Evolutionary conservation across 2,329 filamentous ascomycete genomes (phyloP).

Genomic region (Boeremia lycopersici): DNA sequence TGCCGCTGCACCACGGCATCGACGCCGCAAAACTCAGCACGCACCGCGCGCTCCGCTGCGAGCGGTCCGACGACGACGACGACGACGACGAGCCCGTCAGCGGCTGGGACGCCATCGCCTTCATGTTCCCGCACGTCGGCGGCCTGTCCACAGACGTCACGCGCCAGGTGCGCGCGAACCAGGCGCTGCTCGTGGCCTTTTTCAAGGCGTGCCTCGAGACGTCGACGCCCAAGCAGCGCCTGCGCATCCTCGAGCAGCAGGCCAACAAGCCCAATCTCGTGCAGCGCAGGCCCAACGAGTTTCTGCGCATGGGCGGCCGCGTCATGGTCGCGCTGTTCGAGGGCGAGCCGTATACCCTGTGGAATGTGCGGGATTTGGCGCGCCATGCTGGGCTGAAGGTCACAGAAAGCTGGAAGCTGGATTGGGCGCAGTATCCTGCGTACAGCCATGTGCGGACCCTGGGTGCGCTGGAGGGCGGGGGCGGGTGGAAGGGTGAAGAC

Average conservation of each 20-base stretch:
- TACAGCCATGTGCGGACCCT: slow-evolving; percentile 77
- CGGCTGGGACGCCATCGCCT: slow-evolving; percentile 78
- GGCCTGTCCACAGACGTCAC: slow-evolving; percentile 93
- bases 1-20: slow-evolving; percentile 58
- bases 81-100: slow-evolving; percentile 21
- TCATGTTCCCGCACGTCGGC: slow-evolving; percentile 97
- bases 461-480: slow-evolving; percentile 59
- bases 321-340: slow-evolving; percentile 91
- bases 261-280: slow-evolving; percentile 33
- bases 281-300: slow-evolving; percentile 21
- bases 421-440: slow-evolving; percentile 69
- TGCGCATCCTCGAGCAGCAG: slow-evolving; percentile 22
- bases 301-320: slow-evolving; percentile 59
- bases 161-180: slow-evolving; percentile 87
- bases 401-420: slow-evolving; percentile 72
- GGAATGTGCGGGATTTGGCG: slow-evolving; percentile 89
- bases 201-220: slow-evolving; percentile 38
- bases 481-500: slow-evolving; percentile 57
- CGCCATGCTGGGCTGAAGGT: slow-evolving; percentile 76
- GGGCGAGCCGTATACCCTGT: slow-evolving; percentile 90
- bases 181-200: slow-evolving; percentile 40
- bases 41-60: slow-evolving; percentile 37
- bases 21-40: slow-evolving; percentile 65
- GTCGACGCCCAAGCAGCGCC: slow-evolving; percentile 16
- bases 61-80: slow-evolving; percentile 20